Base-by-base conservation (phyloP, 192 early-diverging fungal species). In the Tieghemiomyces parasiticus region DNA sequence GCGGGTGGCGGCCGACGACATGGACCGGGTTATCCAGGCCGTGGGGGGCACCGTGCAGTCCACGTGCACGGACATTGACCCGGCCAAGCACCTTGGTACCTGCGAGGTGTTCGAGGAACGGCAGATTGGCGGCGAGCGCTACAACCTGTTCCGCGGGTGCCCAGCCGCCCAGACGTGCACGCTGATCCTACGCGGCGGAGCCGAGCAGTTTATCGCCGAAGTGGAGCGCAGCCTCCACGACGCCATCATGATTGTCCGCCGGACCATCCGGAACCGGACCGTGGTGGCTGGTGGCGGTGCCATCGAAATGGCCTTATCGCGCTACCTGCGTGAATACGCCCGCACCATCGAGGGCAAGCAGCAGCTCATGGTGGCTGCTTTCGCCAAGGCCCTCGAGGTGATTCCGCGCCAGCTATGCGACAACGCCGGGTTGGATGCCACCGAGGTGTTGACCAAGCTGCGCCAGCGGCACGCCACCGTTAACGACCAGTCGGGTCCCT, bases 181-280 rank as follows among this genome's bases (percentile, higher is more conserved):
- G 0, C 79, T 99, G 32, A 79, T 99, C 35, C 75, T 99, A 31
- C 82, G 95, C 60, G 95, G 95, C 63, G 95, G 95, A 60, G 95
- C 95, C 25, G 95, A 99, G 71, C 95, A 99, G 74, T 99, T 99
- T 63, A 99, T 99, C 72, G 93, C 92, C 64, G 95, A 99, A 69
- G 93, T 99, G 10, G 93, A 96, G 76, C 78, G 95, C 61, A 86
- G 82, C 66, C 75, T 99, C 71, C 95, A 99, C 74, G 95, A 99
- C 74, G 93, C 95, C 33, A 99, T 99, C 67, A 99, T 99, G 95
- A 91, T 99, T 79, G 95, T 99, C 51, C 82, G 92, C 58, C 79
- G 95, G 59, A 88, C 92, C 20, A 90, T 99, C 77, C 95, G 93
- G 74, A 94, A 89, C 85, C 92, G 93, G 71, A 65, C 82, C 26